phyloP scores from a whole-genome alignment of 1,284 basidiomycete species.

The Rhodotorula sp. region DNA sequence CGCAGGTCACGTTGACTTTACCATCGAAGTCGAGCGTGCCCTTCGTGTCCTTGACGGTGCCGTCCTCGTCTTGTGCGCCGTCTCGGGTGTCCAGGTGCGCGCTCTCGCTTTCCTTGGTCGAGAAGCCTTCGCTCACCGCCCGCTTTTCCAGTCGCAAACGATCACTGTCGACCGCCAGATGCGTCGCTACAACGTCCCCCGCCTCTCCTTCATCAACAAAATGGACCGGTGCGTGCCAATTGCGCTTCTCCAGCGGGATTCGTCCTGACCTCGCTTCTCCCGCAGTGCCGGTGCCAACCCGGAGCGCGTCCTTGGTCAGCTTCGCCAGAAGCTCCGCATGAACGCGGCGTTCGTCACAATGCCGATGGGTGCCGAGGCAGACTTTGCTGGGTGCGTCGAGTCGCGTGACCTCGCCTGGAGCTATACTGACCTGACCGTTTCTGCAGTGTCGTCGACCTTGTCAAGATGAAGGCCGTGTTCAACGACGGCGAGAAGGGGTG shows the following conservation, averaged over 20 bases:
- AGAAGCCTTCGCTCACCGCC: neutral
- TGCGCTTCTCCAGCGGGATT: too few species aligned
- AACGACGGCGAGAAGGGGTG: constrained; percentile 95
- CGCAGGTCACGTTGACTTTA: constrained; percentile 96
- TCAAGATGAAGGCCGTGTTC: constrained; percentile 92
- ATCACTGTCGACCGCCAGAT: constrained; percentile 99
- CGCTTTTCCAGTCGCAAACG: constrained; percentile 76
- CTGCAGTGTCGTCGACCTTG: constrained; percentile 75
- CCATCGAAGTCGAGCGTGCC: constrained; percentile 97
- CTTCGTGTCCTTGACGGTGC: constrained; percentile 96
- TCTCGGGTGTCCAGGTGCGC: constrained; percentile 86
- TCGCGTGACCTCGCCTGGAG: neutral
- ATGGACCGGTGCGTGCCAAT: constrained; percentile 78
- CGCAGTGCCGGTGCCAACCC: constrained; percentile 91
- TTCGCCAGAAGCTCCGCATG: constrained; percentile 87
- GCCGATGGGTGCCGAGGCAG: constrained; percentile 89
- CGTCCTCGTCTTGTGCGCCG: constrained; percentile 93
- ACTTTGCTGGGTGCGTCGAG: constrained; percentile 65
- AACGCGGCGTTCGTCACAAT: constrained; percentile 94
- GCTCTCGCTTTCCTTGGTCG: rapidly evolving
- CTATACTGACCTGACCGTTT: neutral
- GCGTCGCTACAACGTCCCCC: constrained; percentile 92
- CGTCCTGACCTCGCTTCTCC: neutral
- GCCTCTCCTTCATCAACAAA: constrained; percentile 98
- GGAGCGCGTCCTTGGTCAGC: constrained; percentile 90